phyloP scores from a whole-genome alignment of 495 filamentous ascomycete genomes.

The Rostrohypoxylon terebratum region DNA sequence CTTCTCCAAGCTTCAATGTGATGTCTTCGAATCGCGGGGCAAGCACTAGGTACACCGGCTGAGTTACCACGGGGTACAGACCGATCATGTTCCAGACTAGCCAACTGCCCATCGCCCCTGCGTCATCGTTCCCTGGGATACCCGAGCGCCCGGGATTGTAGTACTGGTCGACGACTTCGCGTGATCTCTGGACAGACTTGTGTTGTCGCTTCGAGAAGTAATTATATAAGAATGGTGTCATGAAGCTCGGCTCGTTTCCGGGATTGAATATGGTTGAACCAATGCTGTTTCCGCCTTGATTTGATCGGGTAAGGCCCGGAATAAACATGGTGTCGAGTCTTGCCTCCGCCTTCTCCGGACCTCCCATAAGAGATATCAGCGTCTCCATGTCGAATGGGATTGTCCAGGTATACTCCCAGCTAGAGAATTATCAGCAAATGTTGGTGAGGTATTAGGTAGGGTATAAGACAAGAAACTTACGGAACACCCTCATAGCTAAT shows the following conservation, averaged over 20 bases:
- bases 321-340: conserved; percentile 71
- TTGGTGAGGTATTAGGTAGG: background rate
- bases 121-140: conserved; percentile 73
- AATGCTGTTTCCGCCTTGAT: conserved; percentile 41
- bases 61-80: conserved; percentile 70
- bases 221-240: conserved; percentile 75
- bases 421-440: conserved; percentile 7
- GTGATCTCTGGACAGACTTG: conserved; percentile 66
- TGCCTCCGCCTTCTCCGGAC: conserved; percentile 63
- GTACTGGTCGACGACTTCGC: conserved; percentile 65
- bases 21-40: conserved; percentile 69
- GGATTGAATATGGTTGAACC: conserved; percentile 65
- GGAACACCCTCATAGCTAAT: conserved; percentile 71
- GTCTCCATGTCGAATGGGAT: conserved; percentile 72
- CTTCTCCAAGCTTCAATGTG: conserved; percentile 65
- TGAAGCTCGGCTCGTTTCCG: conserved; percentile 75
- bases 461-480: conserved; percentile 8
- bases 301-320: conserved; percentile 54
- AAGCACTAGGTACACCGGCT: conserved; percentile 69
- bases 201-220: conserved; percentile 68
- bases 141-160: conserved; percentile 63
- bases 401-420: conserved; percentile 74
- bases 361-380: conserved; percentile 69
- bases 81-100: conserved; percentile 75
- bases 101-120: conserved; percentile 74